Evolutionary conservation across 108 stramenopile genomes (phyloP), one percentile per base, ranked within the genome.

Genomic region (Nitzschia sp.): DNA sequence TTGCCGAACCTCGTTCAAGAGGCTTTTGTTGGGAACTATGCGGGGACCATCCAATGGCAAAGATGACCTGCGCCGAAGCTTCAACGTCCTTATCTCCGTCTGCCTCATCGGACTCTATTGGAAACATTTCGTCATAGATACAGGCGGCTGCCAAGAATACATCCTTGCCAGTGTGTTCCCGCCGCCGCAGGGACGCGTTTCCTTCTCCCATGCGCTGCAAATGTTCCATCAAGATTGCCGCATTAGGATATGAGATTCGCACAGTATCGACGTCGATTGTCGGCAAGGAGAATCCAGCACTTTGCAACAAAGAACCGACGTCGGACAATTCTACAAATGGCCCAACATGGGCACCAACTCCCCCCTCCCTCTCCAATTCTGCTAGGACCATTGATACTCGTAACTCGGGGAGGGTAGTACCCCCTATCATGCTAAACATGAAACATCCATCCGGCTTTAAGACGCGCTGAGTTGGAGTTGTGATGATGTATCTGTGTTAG

Each of bases 381-480:
- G 98, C 94, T 28, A 97, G 62, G 1, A 92, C 85, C 45, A 98
- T 61, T 1, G 92, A 81, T 0, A 89, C 74, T 5, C 97, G 83
- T 2, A 99, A 80, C 77, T 99, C 99, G 2, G 93, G 84, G 2
- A 98, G 72, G 5, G 98, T 98, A 24, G 84, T 76, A 29, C 97
- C 98, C 5, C 99, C 99, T 11, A 97, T 82, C 79, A 99, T 91
- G 19, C 96, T 83, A 35, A 95, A 97, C 54, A 99, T 78, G 67
- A 99, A 90, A 55, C 95, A 96, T 2, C 99, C 99, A 70, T 99
- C 97, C 0, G 99, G 98, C 77, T 97, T 96, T 6, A 99, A 71
- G 0, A 91, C 89, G 28, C 95, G 76, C 65, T 75, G 64, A 5
- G n/a, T n/a, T n/a, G n/a, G n/a, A n/a, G n/a, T n/a, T n/a, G n/a